Evolutionary conservation across 495 filamentous ascomycete genomes (phyloP).

Genomic region (Rhizodiscina lignyota): DNA sequence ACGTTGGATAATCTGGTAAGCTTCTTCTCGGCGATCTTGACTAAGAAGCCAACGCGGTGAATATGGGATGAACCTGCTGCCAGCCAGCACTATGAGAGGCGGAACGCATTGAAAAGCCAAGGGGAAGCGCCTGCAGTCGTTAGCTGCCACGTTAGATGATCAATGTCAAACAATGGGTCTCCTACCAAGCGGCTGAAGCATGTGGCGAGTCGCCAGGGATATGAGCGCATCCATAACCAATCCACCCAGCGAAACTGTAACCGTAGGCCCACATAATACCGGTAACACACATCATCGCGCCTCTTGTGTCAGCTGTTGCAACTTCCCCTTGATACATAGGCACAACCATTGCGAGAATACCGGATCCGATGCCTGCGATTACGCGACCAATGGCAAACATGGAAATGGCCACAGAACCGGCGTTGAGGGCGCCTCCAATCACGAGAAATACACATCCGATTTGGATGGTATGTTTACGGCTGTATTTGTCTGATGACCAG

Average conservation of each 20-base stretch:
- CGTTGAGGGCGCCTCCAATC: conserved; percentile 28
- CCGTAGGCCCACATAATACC: conserved; percentile 23
- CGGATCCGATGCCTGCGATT: conserved; percentile 30
- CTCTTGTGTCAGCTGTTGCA: conserved; percentile 21
- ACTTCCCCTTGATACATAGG: conserved; percentile 30
- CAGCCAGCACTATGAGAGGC: conserved; percentile 24
- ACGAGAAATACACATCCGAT: conserved; percentile 26
- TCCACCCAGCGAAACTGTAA: conserved; percentile 28
- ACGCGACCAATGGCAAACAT: conserved; percentile 35
- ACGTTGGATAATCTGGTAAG: conserved; percentile 16
- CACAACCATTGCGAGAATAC: conserved; percentile 23
- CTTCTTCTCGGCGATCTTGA: conserved; percentile 24
- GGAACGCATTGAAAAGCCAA: conserved; percentile 27
- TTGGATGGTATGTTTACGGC: conserved; percentile 28
- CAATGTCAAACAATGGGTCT: too few relatives aligned
- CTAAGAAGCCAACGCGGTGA: conserved; percentile 31
- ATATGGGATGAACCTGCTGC: conserved; percentile 24
- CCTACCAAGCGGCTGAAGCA: conserved; percentile 23
- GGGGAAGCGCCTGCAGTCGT: conserved; percentile 30
- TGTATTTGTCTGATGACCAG: conserved; percentile 28
- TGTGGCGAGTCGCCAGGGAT: conserved; percentile 15
- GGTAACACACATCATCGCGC: conserved; percentile 20
- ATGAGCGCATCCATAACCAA: conserved; percentile 28
- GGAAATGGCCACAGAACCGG: conserved; percentile 24
- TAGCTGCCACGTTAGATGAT: too few relatives aligned